These are phyloP conservation scores for Nicotiana paniculata DNA, from an alignment of 257 asterid species.

Conservation along the genomic window DNA sequence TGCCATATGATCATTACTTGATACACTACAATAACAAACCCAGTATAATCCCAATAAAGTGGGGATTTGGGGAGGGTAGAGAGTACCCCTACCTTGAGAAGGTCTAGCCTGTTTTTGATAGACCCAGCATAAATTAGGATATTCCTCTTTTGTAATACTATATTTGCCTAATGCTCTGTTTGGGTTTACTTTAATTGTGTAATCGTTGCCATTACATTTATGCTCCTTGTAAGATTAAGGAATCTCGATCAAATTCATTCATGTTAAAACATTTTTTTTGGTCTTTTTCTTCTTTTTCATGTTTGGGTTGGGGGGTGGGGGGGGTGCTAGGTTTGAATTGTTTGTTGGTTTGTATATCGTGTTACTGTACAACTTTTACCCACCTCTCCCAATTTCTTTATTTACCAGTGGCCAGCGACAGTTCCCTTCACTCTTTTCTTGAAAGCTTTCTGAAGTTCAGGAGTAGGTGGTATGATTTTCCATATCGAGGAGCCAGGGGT, in stretches of 20 bases:
- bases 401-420: conserved; percentile 68
- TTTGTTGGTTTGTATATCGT: not conserved
- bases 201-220: not conserved
- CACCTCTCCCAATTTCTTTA: not conserved
- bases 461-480: conserved; percentile 96
- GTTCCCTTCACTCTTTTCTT: conserved; percentile 63
- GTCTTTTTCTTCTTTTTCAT: not conserved
- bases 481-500: conserved; percentile 65
- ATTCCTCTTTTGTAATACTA: not conserved
- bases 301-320: too few species aligned
- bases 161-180: not conserved
- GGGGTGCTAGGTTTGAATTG: not conserved
- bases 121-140: not conserved
- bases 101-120: too few species aligned
- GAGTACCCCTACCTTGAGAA: too few species aligned
- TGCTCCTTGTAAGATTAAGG: not conserved
- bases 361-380: not conserved
- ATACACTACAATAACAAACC: not conserved
- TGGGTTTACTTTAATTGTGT: not conserved
- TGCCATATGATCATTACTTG: not conserved
- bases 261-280: not conserved
- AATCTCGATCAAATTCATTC: not conserved
- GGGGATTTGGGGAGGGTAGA: too few species aligned
- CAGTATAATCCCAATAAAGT: too few species aligned
- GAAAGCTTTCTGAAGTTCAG: conserved; percentile 86